phyloP scores from a whole-genome alignment of 192 early-diverging fungal genomes.

The Anaeromyces robustus region DNA sequence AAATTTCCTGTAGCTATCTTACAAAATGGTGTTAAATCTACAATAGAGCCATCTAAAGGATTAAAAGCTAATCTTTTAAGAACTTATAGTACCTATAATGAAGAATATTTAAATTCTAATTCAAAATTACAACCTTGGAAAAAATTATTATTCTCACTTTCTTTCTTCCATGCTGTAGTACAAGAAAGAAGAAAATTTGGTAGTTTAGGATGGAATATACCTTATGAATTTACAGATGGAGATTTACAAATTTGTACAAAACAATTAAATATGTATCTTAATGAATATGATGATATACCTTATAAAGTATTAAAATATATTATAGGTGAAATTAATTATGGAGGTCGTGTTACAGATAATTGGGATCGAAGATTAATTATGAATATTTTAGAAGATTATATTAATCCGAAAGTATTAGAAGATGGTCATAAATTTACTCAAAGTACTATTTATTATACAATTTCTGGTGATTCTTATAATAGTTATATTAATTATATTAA shows the following conservation, averaged over 20 bases:
- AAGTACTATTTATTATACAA: conserved; percentile 20
- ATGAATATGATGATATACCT: conserved; percentile 36
- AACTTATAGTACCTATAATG: conserved; percentile 37
- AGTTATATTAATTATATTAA: conserved; percentile 34
- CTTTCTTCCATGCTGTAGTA: conserved; percentile 43
- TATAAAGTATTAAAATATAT: conserved; percentile 29
- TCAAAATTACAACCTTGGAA: conserved; percentile 27
- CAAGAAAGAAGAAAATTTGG: conserved; percentile 43
- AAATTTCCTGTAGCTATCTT: conserved; percentile 44
- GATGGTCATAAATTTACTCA: conserved; percentile 31
- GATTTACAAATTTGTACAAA: conserved; percentile 36
- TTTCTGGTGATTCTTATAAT: conserved; percentile 21
- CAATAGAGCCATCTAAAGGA: conserved; percentile 39
- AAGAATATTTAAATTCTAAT: conserved; percentile 27
- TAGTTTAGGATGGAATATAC: conserved; percentile 34
- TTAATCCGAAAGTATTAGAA: conserved; percentile 28
- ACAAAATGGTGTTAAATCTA: conserved; percentile 45
- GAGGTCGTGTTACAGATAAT: conserved; percentile 41
- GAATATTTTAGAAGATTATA: conserved; percentile 36
- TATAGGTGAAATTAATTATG: conserved; percentile 40
- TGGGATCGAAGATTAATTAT: conserved; percentile 39
- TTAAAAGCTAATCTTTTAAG: conserved; percentile 39
- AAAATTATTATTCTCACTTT: conserved; percentile 32
- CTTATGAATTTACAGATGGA: conserved; percentile 37
- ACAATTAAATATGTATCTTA: conserved; percentile 43